Base-by-base conservation (phyloP, 2,329 filamentous ascomycete species). In the Paecilomyces fulvus region DNA sequence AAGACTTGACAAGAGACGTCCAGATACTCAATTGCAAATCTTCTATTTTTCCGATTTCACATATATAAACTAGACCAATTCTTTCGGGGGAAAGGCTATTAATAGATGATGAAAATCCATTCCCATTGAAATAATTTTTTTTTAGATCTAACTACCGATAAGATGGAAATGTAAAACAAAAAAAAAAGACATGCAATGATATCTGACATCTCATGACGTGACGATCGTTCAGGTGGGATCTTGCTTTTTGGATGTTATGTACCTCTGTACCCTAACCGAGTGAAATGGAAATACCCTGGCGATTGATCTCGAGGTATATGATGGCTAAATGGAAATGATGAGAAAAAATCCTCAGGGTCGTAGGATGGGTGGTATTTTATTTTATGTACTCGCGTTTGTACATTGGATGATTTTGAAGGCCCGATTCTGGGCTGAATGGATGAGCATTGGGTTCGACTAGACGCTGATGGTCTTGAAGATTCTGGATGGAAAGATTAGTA, bases 391-490 rank as follows among this genome's bases (percentile, higher is more conserved):
- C 20, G 37, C 14, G 3, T 43, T 20, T 43, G 37, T 17, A 17
- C 37, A 37, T 37, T 37, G 12, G 17, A 43, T 9, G 17, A 43
- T 8, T 17, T 7, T 8, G 9, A 2, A 43, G 14, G 37, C n/a
- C 37, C 6, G 5, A 25, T 28, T 10, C 3, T 23, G 25, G 48
- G 25, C 21, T 49, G 21, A 6, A 11, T 12, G 21, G 10, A 10
- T 49, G 3, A n/a, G 20, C 65, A 20, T 17, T 17, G 3, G 30
- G 12, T 4, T 31, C 10, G 30, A 31, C 59, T 80, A 92, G 56
- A 92, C 88, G 70, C 87, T 90, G 68, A 92, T 92, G 1, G 89
- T 92, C 72, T 88, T 86, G 75, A 92, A 89, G 52, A 91, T 85
- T 68, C 87, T 89, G 59, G 54, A 55, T 43, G 52, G 50, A 28